Percentiles rank a stretch among this genome's conserved stretches.
These are phyloP conservation scores for Pseudoscleropodium purum DNA, from an alignment of 225 moss, liverwort and hornwort species.

Conservation along the genomic window DNA sequence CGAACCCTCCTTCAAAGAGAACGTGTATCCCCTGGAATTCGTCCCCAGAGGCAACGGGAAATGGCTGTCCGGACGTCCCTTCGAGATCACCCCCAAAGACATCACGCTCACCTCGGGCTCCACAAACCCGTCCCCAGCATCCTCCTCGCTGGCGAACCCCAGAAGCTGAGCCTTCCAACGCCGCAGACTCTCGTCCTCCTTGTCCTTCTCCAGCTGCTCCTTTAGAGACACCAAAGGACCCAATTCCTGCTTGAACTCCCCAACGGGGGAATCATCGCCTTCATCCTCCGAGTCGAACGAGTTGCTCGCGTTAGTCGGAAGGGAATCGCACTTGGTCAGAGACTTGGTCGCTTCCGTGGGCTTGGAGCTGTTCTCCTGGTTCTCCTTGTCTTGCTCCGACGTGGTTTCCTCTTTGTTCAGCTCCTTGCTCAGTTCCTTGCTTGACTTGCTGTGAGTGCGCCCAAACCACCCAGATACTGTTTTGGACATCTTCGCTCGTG, in stretches of 20 bases:
- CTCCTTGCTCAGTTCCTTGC: conserved; percentile 14
- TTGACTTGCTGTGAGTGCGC: conserved; percentile 39
- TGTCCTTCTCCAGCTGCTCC: conserved; percentile 58
- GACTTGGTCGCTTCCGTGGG: not conserved
- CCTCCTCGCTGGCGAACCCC: conserved; percentile 67
- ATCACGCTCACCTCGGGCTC: conserved; percentile 81
- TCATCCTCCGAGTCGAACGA: conserved; percentile 38
- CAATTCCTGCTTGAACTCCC: conserved; percentile 33
- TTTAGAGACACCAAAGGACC: conserved; percentile 49
- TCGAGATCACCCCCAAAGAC: conserved; percentile 62
- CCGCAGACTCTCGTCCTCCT: conserved; percentile 87
- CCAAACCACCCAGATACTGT: conserved; percentile 48
- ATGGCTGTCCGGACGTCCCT: conserved; percentile 52
- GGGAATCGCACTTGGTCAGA: conserved; percentile 30
- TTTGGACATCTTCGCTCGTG: conserved; percentile 38
- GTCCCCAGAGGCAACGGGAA: conserved; percentile 63
- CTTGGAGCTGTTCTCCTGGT: conserved; percentile 27
- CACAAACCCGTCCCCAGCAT: conserved; percentile 54
- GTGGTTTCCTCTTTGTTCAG: conserved; percentile 11
- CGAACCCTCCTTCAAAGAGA: conserved; percentile 72
- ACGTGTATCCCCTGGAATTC: conserved; percentile 60
- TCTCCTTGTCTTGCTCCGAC: conserved; percentile 39
- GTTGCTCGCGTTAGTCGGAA: conserved; percentile 10
- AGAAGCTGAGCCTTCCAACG: conserved; percentile 95
- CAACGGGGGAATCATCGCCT: conserved; percentile 9